A percentile compares a stretch with the other conserved stretches of the same genome.
Evolutionary conservation across 768 basidiomycete genomes (phyloP).

Genomic region (Gloeopeniophorella convolvens): DNA sequence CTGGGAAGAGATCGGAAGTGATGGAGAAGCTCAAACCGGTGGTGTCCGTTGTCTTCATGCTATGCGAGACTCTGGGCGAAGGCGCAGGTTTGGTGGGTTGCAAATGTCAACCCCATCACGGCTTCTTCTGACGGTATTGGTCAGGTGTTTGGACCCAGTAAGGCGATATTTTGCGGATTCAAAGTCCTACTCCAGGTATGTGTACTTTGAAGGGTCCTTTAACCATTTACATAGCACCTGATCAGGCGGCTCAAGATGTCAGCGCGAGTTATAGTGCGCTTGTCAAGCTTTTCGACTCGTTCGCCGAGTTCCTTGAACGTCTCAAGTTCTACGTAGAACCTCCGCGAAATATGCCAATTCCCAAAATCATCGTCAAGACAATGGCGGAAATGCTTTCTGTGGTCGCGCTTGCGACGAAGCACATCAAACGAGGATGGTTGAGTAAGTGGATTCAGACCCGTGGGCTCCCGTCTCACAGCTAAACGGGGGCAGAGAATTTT

Average conservation of each 20-base stretch:
- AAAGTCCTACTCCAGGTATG: conserved; percentile 4
- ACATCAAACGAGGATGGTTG: conserved; percentile 4
- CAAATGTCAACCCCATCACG: background rate
- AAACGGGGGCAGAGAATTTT: background rate
- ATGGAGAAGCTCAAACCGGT: too few species aligned
- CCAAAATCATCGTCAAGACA: conserved; percentile 2
- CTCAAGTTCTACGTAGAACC: background rate
- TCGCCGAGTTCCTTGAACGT: conserved; percentile 8
- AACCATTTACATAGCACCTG: background rate
- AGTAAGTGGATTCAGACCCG: conserved; percentile 1
- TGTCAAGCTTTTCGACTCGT: conserved; percentile 5
- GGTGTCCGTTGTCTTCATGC: too few species aligned
- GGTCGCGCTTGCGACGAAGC: conserved; percentile 2
- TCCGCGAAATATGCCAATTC: background rate
- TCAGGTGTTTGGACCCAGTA: background rate
- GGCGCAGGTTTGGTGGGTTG: too few species aligned
- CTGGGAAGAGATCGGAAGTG: too few species aligned
- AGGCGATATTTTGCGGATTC: conserved; percentile 6
- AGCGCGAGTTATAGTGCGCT: conserved; percentile 6
- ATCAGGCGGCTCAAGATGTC: background rate
- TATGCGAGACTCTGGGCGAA: too few species aligned
- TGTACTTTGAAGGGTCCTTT: background rate
- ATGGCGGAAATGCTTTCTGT: conserved; percentile 7
- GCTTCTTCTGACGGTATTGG: background rate
- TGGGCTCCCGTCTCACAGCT: too few species aligned